Evolutionary conservation across 805 yeast species (phyloP), one percentile per base, ranked within the genome.

Genomic region (Suhomyces sp.): DNA sequence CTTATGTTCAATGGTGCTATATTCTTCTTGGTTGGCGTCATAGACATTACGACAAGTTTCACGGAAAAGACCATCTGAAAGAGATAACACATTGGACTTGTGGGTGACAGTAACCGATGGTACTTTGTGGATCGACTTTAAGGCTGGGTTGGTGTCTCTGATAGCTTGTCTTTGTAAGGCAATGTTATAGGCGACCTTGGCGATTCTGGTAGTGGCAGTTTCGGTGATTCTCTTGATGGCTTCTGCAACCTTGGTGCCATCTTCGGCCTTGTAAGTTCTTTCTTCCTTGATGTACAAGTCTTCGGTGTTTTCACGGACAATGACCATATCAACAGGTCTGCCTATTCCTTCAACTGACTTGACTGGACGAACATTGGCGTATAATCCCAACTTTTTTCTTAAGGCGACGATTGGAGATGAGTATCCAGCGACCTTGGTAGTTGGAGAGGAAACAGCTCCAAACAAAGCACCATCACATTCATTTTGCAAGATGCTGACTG

Each of bases 351-450:
- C 81, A 25, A 90, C 97, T 33, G 93, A 82, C 68, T 93, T 93
- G 50, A 93, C 98, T 4, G 98, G 98, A 63, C 98, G 84, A 33
- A 93, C 96, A 53, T 93, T 93, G 51, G 98, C 98, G 61, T 85
- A 93, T 35, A 93, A 72, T 6, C 96, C 97, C 65, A 93, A 58
- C 65, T 85, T 86, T 77, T 91, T 93, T 72, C 98, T 83, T 56
- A 93, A 74, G n/a, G 98, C 98, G 36, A 93, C 98, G 62, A 93
- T 91, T 50, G 98, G 98, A 19, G 98, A 91, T 13, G 97, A 90
- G 71, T 93, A 93, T 35, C 98, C 98, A 30, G 76, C 93, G 29
- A 93, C 98, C 67, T 88, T 88, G 51, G 82, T 79, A 28, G 95
- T 74, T 48, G 98, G 98, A 13, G 97, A 88, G 31, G 88, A 87